Evolutionary conservation across 495 filamentous ascomycete species (phyloP), one percentile per base, ranked within the genome.

Genomic region (Annulohypoxylon maeteangense): DNA sequence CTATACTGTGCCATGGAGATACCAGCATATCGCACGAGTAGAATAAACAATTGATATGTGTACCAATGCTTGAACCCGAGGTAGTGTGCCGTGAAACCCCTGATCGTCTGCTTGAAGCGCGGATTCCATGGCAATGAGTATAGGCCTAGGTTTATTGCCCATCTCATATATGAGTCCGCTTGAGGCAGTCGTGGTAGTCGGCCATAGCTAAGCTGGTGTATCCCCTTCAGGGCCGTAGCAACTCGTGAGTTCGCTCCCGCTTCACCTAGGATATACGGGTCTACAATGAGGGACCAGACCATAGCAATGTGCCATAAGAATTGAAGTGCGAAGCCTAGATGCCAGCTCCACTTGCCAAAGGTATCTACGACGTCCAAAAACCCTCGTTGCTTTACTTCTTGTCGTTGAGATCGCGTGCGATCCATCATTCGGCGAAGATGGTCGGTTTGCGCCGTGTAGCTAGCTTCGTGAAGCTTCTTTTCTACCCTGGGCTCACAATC

Each of bases 361-460:
- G 75, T 42, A 84, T 78, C 64, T 80, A 81, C 48, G 78, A 82
- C 68, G 80, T 89, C 87, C 81, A 91, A 62, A 78, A 85, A 72
- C 72, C 78, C 71, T 45, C 81, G 62, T 66, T 74, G 69, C 74
- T 80, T 71, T 70, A 81, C 62, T 63, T 74, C 78, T 47, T 78
- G 77, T 67, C 82, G 80, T 40, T 78, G 79, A 44, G 78, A 81
- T 72, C 86, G 82, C 65, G 88, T 89, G 67, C 85, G 84, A 40
- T 92, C 88, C 78, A 95, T 88, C 84, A 91, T 87, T 66, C 90
- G 87, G 56, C 91, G 79, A 29, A 95, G 80, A 71, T 92, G 84
- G 76, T 95, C 92, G 20, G 93, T 87, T 76, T 93, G 92, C 10
- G 93, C 93, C 40, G 89, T 90, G 78, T 95, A 95, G 0, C 84